Base-by-base conservation (phyloP, 306 rosid species). In the Pachyrhizus erosus region DNA sequence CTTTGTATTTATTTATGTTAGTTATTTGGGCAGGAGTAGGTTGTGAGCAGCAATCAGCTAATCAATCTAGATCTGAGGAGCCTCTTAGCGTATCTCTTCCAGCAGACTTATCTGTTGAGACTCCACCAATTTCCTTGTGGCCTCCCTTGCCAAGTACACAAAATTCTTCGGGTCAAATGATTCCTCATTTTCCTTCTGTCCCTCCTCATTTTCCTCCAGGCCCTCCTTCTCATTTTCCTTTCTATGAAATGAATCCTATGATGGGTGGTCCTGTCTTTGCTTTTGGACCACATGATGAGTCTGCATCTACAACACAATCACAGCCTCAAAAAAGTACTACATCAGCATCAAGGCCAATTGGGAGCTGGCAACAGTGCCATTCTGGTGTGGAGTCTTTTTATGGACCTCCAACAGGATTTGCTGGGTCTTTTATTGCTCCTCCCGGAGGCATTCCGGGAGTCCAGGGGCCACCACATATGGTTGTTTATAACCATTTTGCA, bases 381-480 rank as follows among this genome's bases (percentile, higher is more conserved):
- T 89, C 98, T 70, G 96, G 94, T 26, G 89, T 96, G 15, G 99
- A 96, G 75, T 96, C 99, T 60, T 93, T 93, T 84, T 96, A 92
- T 75, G 98, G 99, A 55, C 97, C 98, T 84, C 96, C 96, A 21
- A 91, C 99, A 9, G 97, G 98, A 51, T 93, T 88, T 67, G 87
- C 93, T 42, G 98, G 99, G 60, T 95, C 98, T 62, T 96, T 96
- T 87, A 87, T 96, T 76, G 85, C 91, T 80, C 97, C 95, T 70
- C 89, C 97, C 6, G 97, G 97, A 65, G 97, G 95, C 83, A 94
- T 94, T 84, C 93, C 97, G 23, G 97, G 95, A 51, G 96, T 95
- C 84, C 98, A 93, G 83, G 98, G 97, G 49, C 94, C 99, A 0
- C 97, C 98, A 1, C 99, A 96, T 89, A 93, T 96, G 99, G 94